Evolutionary conservation across 106 monocot species (phyloP), one percentile per base, ranked within the genome.

Genomic region (Apostasia ramifera): DNA sequence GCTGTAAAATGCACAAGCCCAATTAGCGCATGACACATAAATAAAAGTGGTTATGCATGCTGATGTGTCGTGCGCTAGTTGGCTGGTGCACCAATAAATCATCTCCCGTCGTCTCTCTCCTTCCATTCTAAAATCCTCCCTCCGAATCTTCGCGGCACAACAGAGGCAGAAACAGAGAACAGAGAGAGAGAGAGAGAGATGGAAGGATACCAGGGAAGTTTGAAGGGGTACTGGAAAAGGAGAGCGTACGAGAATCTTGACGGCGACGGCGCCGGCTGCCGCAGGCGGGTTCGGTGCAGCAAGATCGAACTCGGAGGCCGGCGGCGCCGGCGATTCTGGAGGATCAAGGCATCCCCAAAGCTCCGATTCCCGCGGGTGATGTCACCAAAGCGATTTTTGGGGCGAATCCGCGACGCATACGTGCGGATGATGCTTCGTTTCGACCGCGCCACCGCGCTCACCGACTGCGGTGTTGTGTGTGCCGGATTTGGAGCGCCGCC

Each of bases 341-440:
- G 76, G 62, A 47, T 82, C 69, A 37, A 44, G 63, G 43, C 66
- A 44, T 26, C 40, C 45, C 82, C 78, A 47, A 40, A 59, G 65
- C 62, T 76, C 48, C 4, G 11, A 37, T 52, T 81, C 42, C 57
- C 75, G 56, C 64, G 66, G 44, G 65, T 44, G 49, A 48, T 55
- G 2, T 69, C 70, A 48, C 83, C 86, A 4, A 49, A 44, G 54
- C 71, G 86, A 62, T 42, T 76, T 61, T 73, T 86, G 49, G 76
- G 57, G 12, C 61, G 63, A 41, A 51, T 86, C 59, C 68, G 83
- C 39, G 82, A 83, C 62, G 79, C 66, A 3, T 86, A 86, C 79
- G 86, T 86, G 58, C 47, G 66, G 53, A 66, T 80, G 80, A 86
- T 86, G 86, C 57, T 83, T 3, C 14, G 67, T 8, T 9, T 82